phyloP scores from a whole-genome alignment of 345 rosid species.

The Moricandia arvensis region DNA sequence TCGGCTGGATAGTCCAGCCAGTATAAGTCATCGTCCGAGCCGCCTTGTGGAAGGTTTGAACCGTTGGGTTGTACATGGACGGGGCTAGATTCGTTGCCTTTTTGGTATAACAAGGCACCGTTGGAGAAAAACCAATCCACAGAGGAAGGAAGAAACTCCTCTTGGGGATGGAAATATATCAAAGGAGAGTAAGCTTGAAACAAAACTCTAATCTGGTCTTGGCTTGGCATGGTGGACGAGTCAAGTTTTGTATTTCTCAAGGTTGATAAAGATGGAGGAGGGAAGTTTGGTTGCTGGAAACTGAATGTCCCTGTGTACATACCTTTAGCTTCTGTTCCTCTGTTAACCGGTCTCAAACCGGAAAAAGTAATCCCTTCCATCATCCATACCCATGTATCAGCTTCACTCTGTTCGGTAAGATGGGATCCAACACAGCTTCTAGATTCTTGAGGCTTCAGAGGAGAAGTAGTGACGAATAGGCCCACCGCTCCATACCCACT shows the following conservation, averaged over 20 bases:
- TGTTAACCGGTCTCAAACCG: neutral
- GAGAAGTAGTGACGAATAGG: neutral
- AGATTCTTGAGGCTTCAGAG: neutral
- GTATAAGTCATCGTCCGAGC: neutral
- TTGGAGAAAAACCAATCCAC: neutral
- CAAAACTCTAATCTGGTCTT: neutral
- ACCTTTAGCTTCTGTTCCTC: neutral
- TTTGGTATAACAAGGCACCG: neutral
- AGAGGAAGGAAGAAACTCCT: neutral
- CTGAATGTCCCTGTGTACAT: neutral
- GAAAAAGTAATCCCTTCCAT: neutral
- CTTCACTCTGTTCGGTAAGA: neutral
- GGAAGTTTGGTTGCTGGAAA: neutral
- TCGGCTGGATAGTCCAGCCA: neutral
- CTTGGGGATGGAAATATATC: neutral
- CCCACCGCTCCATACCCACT: neutral
- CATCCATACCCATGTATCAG: neutral
- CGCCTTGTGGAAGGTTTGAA: neutral
- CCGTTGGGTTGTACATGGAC: neutral
- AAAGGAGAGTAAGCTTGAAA: neutral
- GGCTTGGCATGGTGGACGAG: neutral
- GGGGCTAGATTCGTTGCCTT: neutral
- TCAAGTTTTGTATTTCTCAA: neutral
- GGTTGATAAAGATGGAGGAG: neutral
- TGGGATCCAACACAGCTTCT: neutral